phyloP scores from a whole-genome alignment of 257 asterid species.

The Nicotiana noctiflora region DNA sequence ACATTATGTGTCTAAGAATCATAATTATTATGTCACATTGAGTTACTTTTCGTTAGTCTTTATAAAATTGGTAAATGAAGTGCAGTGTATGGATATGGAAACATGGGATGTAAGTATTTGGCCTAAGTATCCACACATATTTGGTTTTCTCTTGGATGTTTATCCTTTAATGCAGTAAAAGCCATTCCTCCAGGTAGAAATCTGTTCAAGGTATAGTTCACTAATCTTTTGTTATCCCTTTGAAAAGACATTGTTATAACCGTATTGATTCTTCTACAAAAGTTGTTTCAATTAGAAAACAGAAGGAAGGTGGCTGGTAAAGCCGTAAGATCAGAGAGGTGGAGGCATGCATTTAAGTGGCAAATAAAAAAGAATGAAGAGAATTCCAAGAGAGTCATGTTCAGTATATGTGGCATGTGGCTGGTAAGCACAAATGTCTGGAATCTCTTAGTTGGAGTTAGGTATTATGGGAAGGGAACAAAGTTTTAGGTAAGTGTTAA shows the following conservation, averaged over 20 bases:
- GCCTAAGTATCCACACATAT: not conserved
- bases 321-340: too few species aligned
- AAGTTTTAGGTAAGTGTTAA: slow-evolving; percentile 58
- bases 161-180: not conserved
- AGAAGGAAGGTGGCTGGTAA: not conserved
- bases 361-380: not conserved
- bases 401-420: slow-evolving; percentile 44
- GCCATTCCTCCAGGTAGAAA: not conserved
- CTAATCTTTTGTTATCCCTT: not conserved
- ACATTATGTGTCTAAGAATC: too few species aligned
- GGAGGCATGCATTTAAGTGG: too few species aligned
- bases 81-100: too few species aligned
- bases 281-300: not conserved
- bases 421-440: slow-evolving; percentile 12
- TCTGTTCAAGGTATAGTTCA: too few species aligned
- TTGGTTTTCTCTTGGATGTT: not conserved
- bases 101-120: not conserved
- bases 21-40: not conserved
- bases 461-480: slow-evolving; percentile 58
- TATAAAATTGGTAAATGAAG: too few species aligned
- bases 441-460: slow-evolving; percentile 25
- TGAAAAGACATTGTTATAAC: not conserved
- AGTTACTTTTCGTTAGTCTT: not conserved
- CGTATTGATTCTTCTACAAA: not conserved
- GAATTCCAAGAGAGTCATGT: slow-evolving; percentile 7